Evolutionary conservation across 140 eudicot species (phyloP).

Genomic region (Ambrosia hybrid): DNA sequence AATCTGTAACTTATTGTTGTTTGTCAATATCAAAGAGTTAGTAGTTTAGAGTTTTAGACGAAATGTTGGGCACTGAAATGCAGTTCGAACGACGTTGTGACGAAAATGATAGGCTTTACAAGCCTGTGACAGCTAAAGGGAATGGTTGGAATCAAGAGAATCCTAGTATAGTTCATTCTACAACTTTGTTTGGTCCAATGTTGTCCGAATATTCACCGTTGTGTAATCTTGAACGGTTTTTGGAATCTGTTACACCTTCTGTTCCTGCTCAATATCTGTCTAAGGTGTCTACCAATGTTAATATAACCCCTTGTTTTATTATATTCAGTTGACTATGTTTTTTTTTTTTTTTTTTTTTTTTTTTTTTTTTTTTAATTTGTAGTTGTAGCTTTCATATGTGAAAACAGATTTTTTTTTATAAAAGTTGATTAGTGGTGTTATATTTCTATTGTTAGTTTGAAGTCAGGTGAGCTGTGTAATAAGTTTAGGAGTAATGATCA

Average conservation of each 20-base stretch:
- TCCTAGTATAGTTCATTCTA: not conserved
- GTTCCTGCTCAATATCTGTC: constrained; percentile 65
- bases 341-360: no score
- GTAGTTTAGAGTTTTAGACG: not conserved
- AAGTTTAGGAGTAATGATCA: constrained; percentile 6
- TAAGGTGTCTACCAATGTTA: constrained; percentile 43
- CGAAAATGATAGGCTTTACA: not conserved
- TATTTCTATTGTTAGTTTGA: not conserved
- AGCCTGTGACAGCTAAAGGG: not conserved
- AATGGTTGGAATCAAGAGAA: no score
- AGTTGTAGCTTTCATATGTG: no score
- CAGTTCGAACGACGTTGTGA: not conserved
- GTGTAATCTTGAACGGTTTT: constrained; percentile 65
- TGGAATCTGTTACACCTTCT: constrained; percentile 59
- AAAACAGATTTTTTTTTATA: no score
- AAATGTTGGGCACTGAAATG: not conserved
- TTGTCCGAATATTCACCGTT: constrained; percentile 21
- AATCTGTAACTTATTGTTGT: no score
- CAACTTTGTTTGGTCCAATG: no score
- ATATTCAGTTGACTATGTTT: not conserved
- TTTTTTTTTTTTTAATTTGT: no score
- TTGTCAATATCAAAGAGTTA: no score
- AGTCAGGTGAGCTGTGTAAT: not conserved
- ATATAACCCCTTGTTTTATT: not conserved
- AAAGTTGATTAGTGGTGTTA: no score